A percentile compares a stretch with the other conserved stretches of the same genome.
Evolutionary conservation across 257 asterid species (phyloP).

Genomic region (Solanum dulcamara): DNA sequence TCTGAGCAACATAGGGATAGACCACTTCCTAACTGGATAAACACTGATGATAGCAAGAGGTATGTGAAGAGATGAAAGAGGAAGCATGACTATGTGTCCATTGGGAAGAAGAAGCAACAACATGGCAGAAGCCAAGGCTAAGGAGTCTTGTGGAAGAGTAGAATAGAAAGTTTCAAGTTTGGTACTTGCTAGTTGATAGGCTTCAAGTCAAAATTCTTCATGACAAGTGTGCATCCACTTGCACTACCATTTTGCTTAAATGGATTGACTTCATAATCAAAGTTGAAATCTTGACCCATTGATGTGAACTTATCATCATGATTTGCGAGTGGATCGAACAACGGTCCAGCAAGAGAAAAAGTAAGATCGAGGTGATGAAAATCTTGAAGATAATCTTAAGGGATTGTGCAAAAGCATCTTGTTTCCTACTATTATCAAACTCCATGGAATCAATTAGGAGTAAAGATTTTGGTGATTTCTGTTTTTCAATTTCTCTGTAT

Average conservation of each 20-base stretch:
- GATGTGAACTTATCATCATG: background rate
- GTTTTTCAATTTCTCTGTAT: too few species aligned
- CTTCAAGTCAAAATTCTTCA: slow-evolving; percentile 14
- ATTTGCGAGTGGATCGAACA: slow-evolving; percentile 24
- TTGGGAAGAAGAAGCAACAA: too few species aligned
- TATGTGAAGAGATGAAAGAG: too few species aligned
- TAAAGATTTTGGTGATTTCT: too few species aligned
- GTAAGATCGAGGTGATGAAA: slow-evolving; percentile 38
- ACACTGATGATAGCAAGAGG: background rate
- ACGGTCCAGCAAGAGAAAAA: slow-evolving; percentile 5
- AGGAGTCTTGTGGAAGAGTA: too few species aligned
- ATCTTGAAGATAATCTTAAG: slow-evolving; percentile 44
- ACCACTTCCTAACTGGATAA: background rate
- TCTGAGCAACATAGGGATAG: too few species aligned
- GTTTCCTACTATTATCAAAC: background rate
- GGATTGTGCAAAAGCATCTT: slow-evolving; percentile 16
- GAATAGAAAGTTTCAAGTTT: too few species aligned
- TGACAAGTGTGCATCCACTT: background rate
- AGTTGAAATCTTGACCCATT: background rate
- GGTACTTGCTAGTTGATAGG: too few species aligned
- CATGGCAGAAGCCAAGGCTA: too few species aligned
- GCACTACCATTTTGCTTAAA: slow-evolving; percentile 21
- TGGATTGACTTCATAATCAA: slow-evolving; percentile 16
- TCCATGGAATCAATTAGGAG: slow-evolving; percentile 11
- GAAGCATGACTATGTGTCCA: background rate